A percentile compares a stretch with the other conserved stretches of the same genome.
These are phyloP conservation scores for Aureobasidium zeae DNA, from an alignment of 2,329 filamentous ascomycete species.

Conservation along the genomic window DNA sequence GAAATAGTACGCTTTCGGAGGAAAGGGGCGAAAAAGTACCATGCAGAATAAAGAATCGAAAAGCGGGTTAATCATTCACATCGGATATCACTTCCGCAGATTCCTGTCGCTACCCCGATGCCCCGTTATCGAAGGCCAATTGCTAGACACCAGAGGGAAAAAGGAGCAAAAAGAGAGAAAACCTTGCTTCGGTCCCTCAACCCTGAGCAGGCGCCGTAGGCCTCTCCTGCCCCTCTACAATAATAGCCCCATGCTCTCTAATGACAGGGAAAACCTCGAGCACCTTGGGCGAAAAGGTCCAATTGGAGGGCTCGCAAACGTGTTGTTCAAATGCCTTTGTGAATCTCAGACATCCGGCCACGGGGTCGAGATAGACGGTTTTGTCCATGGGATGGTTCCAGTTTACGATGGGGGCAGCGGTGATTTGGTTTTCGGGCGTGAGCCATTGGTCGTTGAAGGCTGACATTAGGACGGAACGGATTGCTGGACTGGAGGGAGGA, in stretches of 20 bases:
- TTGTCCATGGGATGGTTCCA: neutral
- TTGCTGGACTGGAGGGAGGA: constrained; percentile 8
- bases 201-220: too few species aligned
- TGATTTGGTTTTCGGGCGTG: constrained; percentile 13
- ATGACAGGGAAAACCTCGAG: constrained; percentile 2
- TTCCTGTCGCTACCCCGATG: too few species aligned
- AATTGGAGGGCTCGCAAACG: neutral
- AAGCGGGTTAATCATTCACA: too few species aligned
- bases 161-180: too few species aligned
- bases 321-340: constrained; percentile 8
- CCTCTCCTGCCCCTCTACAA: too few species aligned
- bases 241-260: neutral
- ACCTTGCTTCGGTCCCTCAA: too few species aligned
- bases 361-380: neutral
- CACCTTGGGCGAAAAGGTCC: constrained; percentile 2
- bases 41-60: too few species aligned
- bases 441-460: constrained; percentile 10
- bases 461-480: constrained; percentile 3
- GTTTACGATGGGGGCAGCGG: constrained; percentile 3
- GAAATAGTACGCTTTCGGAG: too few species aligned
- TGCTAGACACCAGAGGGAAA: too few species aligned
- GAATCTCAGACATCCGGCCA: constrained; percentile 7
- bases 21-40: too few species aligned
- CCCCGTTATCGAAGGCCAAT: too few species aligned
- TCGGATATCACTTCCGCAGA: too few species aligned